Base-by-base conservation (phyloP, 176 grass and related monocot species). In the Raddia guianensis region DNA sequence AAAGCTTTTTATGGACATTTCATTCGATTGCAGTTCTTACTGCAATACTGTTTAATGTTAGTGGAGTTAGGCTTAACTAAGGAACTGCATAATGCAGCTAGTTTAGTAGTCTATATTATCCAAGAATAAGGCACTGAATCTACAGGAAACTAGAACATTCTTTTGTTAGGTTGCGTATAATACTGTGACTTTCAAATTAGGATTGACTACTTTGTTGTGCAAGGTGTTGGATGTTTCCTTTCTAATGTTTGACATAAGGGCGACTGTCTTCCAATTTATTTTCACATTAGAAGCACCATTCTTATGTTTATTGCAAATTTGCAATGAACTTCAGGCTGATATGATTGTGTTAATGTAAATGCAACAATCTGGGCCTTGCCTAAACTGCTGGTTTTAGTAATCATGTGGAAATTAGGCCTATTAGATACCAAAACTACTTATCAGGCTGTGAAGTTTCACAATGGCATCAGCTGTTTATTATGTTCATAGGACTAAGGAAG, bases 71-170 rank as follows among this genome's bases (percentile, higher is more conserved):
- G 34, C 20, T 78, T 18, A 42, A 34, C 5, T 20, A 11, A 50
- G 18, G 60, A 83, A 88, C 21, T 27, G 14, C 11, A 33, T 59
- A 61, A 77, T 67, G 70, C 19, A 60, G 37, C 52, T 50, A 67
- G 33, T 71, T 72, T 72, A 27, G 27, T 27, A 27, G 27, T 27
- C 27, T 27, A 27, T 27, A 27, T 27, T 27, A 27, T 27, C 27
- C 27, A 27, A 27, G 27, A 27, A 27, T 27, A 27, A 27, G 27
- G 27, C 27, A 27, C 1, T 27, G 7, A 16, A 70, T 66, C n/a
- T 65, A 10, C 5, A 19, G 9, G 65, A 49, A 33, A 44, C n/a
- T 74, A 7, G n/a, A 54, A 54, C 55, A 2, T 18, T 37, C 55
- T 18, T 79, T 48, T 62, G 27, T 63, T 47, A n/a, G 69, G 35